A percentile compares a stretch with the other conserved stretches of the same genome.
These are phyloP conservation scores for Aschersonia sp. DNA, from an alignment of 2,329 filamentous ascomycete genomes.

Conservation along the genomic window DNA sequence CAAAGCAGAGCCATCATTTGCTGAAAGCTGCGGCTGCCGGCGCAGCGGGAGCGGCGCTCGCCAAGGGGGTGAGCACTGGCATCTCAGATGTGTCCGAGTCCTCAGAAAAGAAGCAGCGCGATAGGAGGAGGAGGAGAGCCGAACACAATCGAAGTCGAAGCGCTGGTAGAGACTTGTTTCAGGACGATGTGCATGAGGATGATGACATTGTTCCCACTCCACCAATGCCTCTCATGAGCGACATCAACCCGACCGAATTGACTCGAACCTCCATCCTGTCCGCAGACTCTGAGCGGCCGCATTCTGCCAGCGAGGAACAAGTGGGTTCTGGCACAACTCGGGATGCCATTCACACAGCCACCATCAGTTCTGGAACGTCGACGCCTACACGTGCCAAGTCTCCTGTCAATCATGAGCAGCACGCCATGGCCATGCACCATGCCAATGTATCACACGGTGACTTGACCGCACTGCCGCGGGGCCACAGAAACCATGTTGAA, in stretches of 20 bases:
- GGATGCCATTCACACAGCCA: slow-evolving; percentile 48
- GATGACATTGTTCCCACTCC: slow-evolving; percentile 35
- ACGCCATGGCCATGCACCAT: slow-evolving; percentile 53
- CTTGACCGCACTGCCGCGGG: slow-evolving; percentile 36
- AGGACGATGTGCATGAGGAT: slow-evolving; percentile 38
- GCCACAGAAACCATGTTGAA: slow-evolving; percentile 26
- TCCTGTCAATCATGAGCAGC: slow-evolving; percentile 34
- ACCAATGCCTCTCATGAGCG: slow-evolving; percentile 79
- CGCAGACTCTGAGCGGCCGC: slow-evolving; percentile 59
- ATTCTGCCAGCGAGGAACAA: slow-evolving; percentile 49
- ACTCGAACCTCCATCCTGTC: slow-evolving; percentile 81
- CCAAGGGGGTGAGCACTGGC: slow-evolving; percentile 17
- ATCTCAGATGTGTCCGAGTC: slow-evolving; percentile 25
- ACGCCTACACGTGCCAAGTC: slow-evolving; percentile 47
- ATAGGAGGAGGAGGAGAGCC: slow-evolving; percentile 34
- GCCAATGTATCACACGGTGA: slow-evolving; percentile 46
- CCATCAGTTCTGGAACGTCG: slow-evolving; percentile 43
- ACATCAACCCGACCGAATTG: slow-evolving; percentile 71
- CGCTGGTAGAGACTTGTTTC: slow-evolving; percentile 27
- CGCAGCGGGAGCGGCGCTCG: slow-evolving; percentile 23
- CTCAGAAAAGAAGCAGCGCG: slow-evolving; percentile 35
- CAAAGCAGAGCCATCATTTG: slow-evolving; percentile 27
- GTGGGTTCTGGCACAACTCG: slow-evolving; percentile 20
- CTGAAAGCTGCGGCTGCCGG: slow-evolving; percentile 30
- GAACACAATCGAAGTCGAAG: slow-evolving; percentile 31